Percentiles rank a stretch among this genome's conserved stretches.
Conservation (phyloP, 768 basidiomycete genomes). For the Boletus rubescentipes region DNA sequence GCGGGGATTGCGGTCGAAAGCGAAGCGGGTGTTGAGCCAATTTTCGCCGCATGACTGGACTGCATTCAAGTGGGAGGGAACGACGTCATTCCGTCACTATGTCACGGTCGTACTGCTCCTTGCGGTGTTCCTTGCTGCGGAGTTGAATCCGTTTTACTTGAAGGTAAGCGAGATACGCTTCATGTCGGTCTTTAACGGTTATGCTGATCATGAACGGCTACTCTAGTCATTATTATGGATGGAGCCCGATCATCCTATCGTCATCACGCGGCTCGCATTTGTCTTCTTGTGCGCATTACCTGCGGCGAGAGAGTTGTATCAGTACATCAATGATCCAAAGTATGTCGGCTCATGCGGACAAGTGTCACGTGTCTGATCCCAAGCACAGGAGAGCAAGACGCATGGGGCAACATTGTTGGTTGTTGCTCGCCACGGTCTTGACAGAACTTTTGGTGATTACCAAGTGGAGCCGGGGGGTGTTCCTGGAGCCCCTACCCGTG, state of each 20-base stretch:
- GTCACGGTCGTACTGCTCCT: slow-evolving; percentile 72
- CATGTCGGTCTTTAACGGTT: slow-evolving; percentile 19
- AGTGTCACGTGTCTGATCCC: slow-evolving; percentile 1
- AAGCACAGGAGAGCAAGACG: slow-evolving; percentile 68
- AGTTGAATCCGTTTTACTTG: slow-evolving; percentile 85
- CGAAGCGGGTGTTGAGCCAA: slow-evolving; percentile 75
- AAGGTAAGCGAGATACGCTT: slow-evolving; percentile 50
- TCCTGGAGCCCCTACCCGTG: slow-evolving; percentile 59
- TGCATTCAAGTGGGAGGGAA: slow-evolving; percentile 83
- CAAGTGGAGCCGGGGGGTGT: slow-evolving; percentile 81
- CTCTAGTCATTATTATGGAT: slow-evolving; percentile 64
- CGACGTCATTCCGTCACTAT: slow-evolving; percentile 74
- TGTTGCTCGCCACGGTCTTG: slow-evolving; percentile 79
- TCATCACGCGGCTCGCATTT: slow-evolving; percentile 67
- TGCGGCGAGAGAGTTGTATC: slow-evolving; percentile 79
- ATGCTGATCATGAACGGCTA: slow-evolving; percentile 37
- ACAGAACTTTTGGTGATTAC: slow-evolving; percentile 79
- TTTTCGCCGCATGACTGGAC: slow-evolving; percentile 89
- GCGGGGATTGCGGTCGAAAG: slow-evolving; percentile 74
- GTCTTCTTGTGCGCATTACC: slow-evolving; percentile 87
- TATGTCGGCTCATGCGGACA: slow-evolving; percentile 33
- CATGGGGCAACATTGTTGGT: slow-evolving; percentile 90
- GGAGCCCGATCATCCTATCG: slow-evolving; percentile 86
- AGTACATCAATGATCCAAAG: slow-evolving; percentile 83
- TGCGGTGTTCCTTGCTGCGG: slow-evolving; percentile 78